Conservation (phyloP, 1,284 basidiomycete species). For the Neonothopanus nambi region DNA sequence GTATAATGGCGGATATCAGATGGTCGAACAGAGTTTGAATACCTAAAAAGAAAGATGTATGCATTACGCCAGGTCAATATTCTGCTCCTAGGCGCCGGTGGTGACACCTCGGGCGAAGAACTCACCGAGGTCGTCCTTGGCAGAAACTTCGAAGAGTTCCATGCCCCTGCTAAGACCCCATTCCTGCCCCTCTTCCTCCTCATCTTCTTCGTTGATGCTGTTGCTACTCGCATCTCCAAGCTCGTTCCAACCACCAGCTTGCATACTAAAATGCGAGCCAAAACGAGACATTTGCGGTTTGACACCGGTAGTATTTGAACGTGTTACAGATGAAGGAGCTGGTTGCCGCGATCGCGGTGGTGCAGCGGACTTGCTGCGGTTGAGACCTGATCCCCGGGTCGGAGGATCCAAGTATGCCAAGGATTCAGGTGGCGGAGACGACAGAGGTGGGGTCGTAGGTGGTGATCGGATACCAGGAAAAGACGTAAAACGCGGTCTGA, state of each 20-base stretch:
- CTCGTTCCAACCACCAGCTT: conserved; percentile 52
- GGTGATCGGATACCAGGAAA: conserved; percentile 73
- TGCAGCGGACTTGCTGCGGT: conserved; percentile 46
- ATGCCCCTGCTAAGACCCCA: conserved; percentile 80
- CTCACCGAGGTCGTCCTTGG: conserved; percentile 80
- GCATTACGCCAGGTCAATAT: conserved; percentile 11
- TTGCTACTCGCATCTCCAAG: conserved; percentile 60
- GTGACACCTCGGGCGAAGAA: conserved; percentile 16
- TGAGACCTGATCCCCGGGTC: conserved; percentile 40
- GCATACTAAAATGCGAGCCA: conserved; percentile 51
- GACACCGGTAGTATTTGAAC: conserved; percentile 45
- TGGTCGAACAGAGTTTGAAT: conserved; percentile 75
- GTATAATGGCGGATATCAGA: conserved; percentile 76
- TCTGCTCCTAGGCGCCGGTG: conserved; percentile 3
- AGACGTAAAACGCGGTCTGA: conserved; percentile 82
- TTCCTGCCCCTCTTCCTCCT: conserved; percentile 59
- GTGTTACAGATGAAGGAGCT: conserved; percentile 35
- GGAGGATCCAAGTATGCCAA: conserved; percentile 55
- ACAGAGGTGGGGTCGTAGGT: conserved; percentile 39
- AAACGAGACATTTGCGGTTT: conserved; percentile 55
- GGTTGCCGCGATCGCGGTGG: conserved; percentile 41
- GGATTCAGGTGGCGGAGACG: conserved; percentile 46
- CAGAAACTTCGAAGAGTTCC: conserved; percentile 84
- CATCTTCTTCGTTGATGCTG: conserved; percentile 66
- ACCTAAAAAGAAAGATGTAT: no score